Conservation (phyloP, 805 yeast genomes). For the Kuraishia cidri region DNA sequence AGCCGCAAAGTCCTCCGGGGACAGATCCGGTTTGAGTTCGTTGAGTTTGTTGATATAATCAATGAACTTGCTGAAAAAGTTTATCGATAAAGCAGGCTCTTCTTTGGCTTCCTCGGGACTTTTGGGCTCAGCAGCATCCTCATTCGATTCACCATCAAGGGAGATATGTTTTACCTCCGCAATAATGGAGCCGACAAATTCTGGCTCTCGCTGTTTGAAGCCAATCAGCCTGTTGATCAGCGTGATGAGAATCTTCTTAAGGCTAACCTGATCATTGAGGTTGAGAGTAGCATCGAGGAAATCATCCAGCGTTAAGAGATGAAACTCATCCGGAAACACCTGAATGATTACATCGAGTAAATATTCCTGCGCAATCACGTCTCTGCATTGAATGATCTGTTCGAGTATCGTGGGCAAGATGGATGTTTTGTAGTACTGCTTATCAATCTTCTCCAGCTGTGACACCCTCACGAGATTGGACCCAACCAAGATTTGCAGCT, state of each 20-base stretch:
- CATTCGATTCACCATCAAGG: conserved; percentile 6
- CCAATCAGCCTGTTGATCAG: conserved; percentile 64
- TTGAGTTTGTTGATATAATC: conserved; percentile 47
- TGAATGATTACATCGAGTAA: conserved; percentile 86
- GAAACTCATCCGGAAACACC: conserved; percentile 92
- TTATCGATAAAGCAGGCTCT: conserved; percentile 5
- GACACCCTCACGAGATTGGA: conserved; percentile 84
- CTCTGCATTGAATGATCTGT: conserved; percentile 89
- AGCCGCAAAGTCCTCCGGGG: conserved; percentile 54
- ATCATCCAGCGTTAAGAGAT: conserved; percentile 60
- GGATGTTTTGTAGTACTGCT: conserved; percentile 31
- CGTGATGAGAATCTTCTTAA: conserved; percentile 56
- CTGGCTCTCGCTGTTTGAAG: conserved; percentile 33
- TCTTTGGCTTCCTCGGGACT: conserved; percentile 6
- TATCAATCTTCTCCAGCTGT: conserved; percentile 71
- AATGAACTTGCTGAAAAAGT: conserved; percentile 61
- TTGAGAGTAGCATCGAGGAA: conserved; percentile 58
- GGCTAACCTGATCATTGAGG: conserved; percentile 62
- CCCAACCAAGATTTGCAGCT: conserved; percentile 86
- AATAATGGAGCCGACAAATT: conserved; percentile 8
- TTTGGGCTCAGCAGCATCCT: conserved; percentile 5
- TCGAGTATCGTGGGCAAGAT: conserved; percentile 78
- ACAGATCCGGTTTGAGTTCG: conserved; percentile 53
- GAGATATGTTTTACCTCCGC: conserved; percentile 1
- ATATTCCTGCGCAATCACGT: conserved; percentile 87